Percentiles rank a stretch among this genome's conserved stretches.
Conservation (phyloP, 139 green algal species). For the Picochlorum costavermella region DNA sequence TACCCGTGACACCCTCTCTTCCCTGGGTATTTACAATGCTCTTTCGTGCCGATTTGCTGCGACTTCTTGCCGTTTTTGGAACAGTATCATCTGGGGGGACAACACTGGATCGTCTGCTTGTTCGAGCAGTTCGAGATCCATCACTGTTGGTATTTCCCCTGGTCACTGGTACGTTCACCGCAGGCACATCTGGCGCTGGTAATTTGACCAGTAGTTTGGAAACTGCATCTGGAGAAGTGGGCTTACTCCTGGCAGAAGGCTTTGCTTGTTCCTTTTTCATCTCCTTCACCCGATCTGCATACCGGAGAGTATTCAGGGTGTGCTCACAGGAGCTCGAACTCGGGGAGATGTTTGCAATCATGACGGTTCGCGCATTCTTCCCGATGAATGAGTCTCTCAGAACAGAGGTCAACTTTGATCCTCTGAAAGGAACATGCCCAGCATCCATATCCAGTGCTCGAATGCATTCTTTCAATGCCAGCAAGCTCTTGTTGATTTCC, state of each 20-base stretch:
- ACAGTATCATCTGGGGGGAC: too few relatives aligned
- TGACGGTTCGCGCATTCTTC: slow-evolving; percentile 82
- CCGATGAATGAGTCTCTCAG: slow-evolving; percentile 47
- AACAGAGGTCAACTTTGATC: slow-evolving; percentile 85
- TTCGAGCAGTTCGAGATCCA: too few relatives aligned
- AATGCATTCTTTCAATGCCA: slow-evolving; percentile 95
- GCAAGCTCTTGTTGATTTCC: slow-evolving; percentile 97
- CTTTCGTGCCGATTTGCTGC: too few relatives aligned
- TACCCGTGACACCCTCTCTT: too few relatives aligned
- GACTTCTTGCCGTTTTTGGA: too few relatives aligned
- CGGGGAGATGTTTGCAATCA: slow-evolving; percentile 97
- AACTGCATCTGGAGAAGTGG: background rate
- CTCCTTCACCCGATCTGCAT: slow-evolving; percentile 93
- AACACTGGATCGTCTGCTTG: too few relatives aligned
- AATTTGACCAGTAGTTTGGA: background rate
- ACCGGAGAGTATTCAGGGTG: slow-evolving; percentile 97
- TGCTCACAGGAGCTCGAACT: slow-evolving; percentile 81
- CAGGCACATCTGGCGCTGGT: background rate
- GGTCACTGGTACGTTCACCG: background rate
- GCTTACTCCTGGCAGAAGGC: background rate
- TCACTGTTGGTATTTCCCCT: background rate
- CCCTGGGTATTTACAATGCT: too few relatives aligned
- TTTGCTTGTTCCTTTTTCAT: slow-evolving; percentile 1
- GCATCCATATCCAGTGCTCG: slow-evolving; percentile 82
- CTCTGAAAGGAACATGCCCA: slow-evolving; percentile 90